A percentile compares a stretch with the other conserved stretches of the same genome.
Evolutionary conservation across 192 early-diverging fungal genomes (phyloP).

Genomic region (Backusella sp.): DNA sequence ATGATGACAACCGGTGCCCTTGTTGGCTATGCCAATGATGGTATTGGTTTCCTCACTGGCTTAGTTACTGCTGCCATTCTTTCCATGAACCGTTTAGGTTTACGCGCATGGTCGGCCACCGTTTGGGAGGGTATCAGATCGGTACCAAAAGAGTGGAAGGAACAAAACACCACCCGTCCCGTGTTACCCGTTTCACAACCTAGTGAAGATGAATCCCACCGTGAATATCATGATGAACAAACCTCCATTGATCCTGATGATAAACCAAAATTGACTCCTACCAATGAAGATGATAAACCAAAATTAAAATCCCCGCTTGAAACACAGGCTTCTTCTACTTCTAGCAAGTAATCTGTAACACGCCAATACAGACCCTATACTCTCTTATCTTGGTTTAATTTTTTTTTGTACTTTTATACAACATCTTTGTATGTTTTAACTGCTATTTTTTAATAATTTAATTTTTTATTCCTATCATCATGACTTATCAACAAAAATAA

Average conservation of each 20-base stretch:
- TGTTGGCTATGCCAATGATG: constrained; percentile 80
- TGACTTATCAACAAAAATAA: background rate
- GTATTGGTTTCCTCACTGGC: constrained; percentile 76
- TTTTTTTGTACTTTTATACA: too few relatives aligned
- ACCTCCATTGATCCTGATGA: background rate
- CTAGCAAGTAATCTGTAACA: background rate
- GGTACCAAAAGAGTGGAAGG: constrained; percentile 16
- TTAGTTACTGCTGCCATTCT: constrained; percentile 38
- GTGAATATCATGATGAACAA: background rate
- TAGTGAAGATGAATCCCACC: background rate
- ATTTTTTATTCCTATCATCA: background rate
- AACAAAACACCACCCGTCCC: background rate
- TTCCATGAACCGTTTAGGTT: constrained; percentile 27
- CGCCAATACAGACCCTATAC: background rate
- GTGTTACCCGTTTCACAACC: background rate
- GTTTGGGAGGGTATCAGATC: background rate
- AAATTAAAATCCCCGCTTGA: background rate
- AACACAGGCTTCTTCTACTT: constrained; percentile 1
- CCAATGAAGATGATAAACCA: background rate
- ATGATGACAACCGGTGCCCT: constrained; percentile 66
- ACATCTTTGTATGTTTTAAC: background rate
- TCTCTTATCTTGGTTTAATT: too few relatives aligned
- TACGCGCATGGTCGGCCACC: constrained; percentile 10
- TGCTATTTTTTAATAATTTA: background rate
- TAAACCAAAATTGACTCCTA: background rate